Evolutionary conservation across 768 basidiomycete genomes (phyloP).

Genomic region (Suillus luteus): DNA sequence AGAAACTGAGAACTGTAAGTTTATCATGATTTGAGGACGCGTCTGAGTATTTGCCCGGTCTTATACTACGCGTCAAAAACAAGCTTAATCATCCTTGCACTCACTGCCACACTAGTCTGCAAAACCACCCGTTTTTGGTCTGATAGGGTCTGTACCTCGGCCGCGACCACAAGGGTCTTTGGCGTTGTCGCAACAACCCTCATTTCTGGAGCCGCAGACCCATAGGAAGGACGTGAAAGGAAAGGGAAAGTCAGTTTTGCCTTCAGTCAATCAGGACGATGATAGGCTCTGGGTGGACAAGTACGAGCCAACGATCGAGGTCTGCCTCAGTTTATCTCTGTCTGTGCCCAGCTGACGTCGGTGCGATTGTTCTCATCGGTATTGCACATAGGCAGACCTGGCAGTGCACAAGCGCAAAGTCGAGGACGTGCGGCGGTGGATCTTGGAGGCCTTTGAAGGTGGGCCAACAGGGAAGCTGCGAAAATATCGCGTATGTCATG

Average conservation of each 20-base stretch:
- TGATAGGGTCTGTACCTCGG: slow-evolving; percentile 18
- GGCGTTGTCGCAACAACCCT: slow-evolving; percentile 3
- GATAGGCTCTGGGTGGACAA: slow-evolving; percentile 62
- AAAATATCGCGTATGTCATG: slow-evolving; percentile 69
- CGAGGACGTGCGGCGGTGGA: slow-evolving; percentile 74
- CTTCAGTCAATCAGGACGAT: slow-evolving; percentile 25
- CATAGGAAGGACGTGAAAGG: slow-evolving; percentile 24
- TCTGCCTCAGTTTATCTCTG: slow-evolving; percentile 26
- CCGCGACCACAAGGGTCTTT: slow-evolving; percentile 13
- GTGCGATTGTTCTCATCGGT: background rate
- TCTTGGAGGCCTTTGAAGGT: slow-evolving; percentile 70
- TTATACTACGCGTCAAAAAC: background rate
- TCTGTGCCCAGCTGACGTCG: slow-evolving; percentile 3
- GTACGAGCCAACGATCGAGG: slow-evolving; percentile 63
- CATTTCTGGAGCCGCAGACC: slow-evolving; percentile 8
- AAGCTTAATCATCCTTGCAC: slow-evolving; percentile 7
- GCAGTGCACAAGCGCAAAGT: slow-evolving; percentile 83
- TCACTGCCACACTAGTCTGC: slow-evolving; percentile 14
- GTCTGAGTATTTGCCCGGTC: background rate
- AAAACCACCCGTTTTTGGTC: slow-evolving; percentile 26
- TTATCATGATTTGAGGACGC: background rate
- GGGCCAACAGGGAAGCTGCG: slow-evolving; percentile 61
- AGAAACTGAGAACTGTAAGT: slow-evolving; percentile 21
- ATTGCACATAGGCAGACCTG: slow-evolving; percentile 56
- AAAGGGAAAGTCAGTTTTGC: slow-evolving; percentile 22